Percentiles rank a stretch among this genome's conserved stretches.
Conservation (phyloP, 306 rosid species). For the Vigna trinervia region DNA sequence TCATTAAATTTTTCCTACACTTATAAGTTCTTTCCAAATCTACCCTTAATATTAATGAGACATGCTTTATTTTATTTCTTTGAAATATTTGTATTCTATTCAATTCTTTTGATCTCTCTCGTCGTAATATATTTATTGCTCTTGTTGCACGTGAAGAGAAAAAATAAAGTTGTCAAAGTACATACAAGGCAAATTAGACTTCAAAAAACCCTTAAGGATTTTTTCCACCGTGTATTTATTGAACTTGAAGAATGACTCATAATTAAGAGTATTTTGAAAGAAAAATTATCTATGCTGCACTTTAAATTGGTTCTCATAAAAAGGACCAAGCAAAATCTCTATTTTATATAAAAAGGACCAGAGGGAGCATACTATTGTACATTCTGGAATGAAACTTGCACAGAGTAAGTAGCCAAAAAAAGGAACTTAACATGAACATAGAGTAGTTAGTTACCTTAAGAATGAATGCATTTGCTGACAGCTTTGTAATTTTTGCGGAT, state of each 20-base stretch:
- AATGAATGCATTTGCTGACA: slow-evolving; percentile 69
- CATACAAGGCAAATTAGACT: too few species aligned
- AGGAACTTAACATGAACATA: slow-evolving; percentile 2
- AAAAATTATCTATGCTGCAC: neutral
- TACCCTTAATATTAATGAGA: neutral
- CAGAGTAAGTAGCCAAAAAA: neutral
- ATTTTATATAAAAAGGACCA: neutral
- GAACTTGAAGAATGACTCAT: neutral
- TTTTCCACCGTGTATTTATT: neutral
- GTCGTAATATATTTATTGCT: neutral
- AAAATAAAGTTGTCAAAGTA: neutral
- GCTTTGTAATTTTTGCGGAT: slow-evolving; percentile 59
- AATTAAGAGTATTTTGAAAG: neutral
- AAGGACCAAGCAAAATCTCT: neutral
- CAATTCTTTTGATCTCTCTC: neutral
- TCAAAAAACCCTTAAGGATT: too few species aligned
- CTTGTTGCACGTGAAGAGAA: neutral
- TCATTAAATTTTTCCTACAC: too few species aligned
- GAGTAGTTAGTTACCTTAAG: slow-evolving; percentile 65
- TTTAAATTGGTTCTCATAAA: neutral
- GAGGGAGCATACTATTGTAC: neutral
- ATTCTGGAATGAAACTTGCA: slow-evolving; percentile 20
- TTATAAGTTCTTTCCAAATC: neutral
- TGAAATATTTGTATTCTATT: too few species aligned
- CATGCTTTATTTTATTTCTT: neutral